Base-by-base conservation (phyloP, 2,329 filamentous ascomycete species). In the Epichloe sylvatica region DNA sequence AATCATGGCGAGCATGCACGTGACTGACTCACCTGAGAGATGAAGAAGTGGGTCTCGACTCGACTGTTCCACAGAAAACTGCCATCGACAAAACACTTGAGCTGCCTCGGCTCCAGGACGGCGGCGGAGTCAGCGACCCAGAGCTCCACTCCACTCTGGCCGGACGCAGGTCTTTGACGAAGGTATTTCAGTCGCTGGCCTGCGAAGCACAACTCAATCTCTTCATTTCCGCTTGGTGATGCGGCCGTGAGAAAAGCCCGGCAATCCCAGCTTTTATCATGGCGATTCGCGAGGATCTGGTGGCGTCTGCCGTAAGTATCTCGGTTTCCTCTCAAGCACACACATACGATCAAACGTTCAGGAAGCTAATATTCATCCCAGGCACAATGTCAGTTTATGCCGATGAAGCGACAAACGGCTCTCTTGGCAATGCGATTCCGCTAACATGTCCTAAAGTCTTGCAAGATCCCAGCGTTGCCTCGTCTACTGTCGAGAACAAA, bases 261-360 rank as follows among this genome's bases (percentile, higher is more conserved):
- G 25, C 6, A 41, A 36, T 9, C 8, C 30, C 17, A 33, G 40
- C 21, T 44, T 57, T 49, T 49, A 60, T 66, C 68, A 91, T 81
- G 75, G 83, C 90, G 73, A 88, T 95, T 73, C 88, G 92, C 65
- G 91, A 97, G 80, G 91, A 97, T 66, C 74, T 96, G 56, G 80
- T 95, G 61, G 75, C 81, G 58, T 94, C 89, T 63, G 90, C 87
- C 64, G 83, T 84, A 75, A 59, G 68, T 66, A 23, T 9, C 9
- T 15, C 23, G 5, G 4, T 36, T 15, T 37, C 39, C 15, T 43
- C 33, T 25, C 12, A n/a, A 9, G 19, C 39, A 33, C n/a, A n/a
- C 21, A 33, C 17, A 17, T 17, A 17, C 12, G 41, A 15, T 47
- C 42, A 15, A 37, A 34, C 7, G 15, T 45, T 9, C 30, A 17